Evolutionary conservation across 345 rosid genomes (phyloP).

Genomic region (Eucalyptus caleyi): DNA sequence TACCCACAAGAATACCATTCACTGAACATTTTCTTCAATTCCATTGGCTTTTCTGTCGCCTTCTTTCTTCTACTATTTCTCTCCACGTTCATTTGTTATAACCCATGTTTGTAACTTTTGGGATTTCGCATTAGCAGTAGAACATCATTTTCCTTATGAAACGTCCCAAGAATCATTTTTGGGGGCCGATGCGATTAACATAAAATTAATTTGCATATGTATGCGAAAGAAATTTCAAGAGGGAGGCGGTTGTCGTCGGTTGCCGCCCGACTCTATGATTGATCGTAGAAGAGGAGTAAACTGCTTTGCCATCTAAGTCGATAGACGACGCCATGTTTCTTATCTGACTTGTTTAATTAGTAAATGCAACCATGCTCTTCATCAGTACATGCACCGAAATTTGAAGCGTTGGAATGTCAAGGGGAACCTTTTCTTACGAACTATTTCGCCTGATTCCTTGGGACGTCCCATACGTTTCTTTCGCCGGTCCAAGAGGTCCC

Average conservation of each 20-base stretch:
- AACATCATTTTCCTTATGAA: too few relatives aligned
- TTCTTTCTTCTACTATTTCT: neutral
- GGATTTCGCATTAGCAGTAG: too few relatives aligned
- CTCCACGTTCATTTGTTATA: neutral
- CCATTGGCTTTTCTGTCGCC: neutral
- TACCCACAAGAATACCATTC: neutral
- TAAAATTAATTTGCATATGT: too few relatives aligned
- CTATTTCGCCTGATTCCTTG: neutral
- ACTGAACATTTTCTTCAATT: too few relatives aligned
- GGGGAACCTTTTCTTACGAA: neutral
- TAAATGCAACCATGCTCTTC: neutral
- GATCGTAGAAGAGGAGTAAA: neutral
- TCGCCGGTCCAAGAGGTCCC: neutral
- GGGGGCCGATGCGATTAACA: too few relatives aligned
- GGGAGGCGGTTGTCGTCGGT: fast-evolving
- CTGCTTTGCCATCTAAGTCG: neutral
- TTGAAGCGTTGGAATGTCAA: neutral
- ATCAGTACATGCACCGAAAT: neutral
- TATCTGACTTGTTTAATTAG: neutral
- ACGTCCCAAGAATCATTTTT: too few relatives aligned
- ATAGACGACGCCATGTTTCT: fast-evolving
- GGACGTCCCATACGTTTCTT: neutral
- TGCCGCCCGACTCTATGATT: fast-evolving
- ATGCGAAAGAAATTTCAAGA: neutral
- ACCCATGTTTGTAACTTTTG: too few relatives aligned